These are phyloP conservation scores for Petunia axillaris DNA, from an alignment of 257 asterid genomes.

Conservation along the genomic window DNA sequence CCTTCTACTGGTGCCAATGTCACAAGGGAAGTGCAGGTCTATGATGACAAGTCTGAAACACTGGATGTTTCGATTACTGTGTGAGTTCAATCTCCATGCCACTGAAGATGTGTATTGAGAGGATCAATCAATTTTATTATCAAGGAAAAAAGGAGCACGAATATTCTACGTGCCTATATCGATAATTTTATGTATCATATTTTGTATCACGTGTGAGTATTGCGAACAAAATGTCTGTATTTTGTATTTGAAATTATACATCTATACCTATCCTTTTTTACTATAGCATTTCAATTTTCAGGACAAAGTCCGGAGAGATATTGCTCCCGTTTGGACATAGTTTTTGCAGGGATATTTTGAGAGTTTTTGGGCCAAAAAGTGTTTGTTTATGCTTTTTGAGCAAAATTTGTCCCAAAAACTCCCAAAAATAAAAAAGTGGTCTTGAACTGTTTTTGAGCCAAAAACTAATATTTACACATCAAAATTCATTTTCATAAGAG, in stretches of 20 bases:
- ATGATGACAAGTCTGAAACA: conserved; percentile 23
- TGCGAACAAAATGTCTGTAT: background rate
- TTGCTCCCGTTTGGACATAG: too few relatives aligned
- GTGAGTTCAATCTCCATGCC: conserved; percentile 15
- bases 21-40: conserved; percentile 29
- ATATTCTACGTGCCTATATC: background rate
- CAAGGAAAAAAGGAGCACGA: background rate
- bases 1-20: conserved; percentile 29
- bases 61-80: conserved; percentile 24
- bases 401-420: too few relatives aligned
- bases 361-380: too few relatives aligned
- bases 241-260: background rate
- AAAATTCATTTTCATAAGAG: too few relatives aligned
- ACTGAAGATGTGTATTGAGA: background rate
- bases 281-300: too few relatives aligned
- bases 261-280: background rate
- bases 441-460: too few relatives aligned
- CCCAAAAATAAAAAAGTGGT: too few relatives aligned
- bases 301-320: too few relatives aligned
- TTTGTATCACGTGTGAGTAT: background rate
- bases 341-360: too few relatives aligned
- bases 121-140: background rate
- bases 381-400: too few relatives aligned
- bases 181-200: background rate
- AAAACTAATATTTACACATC: too few relatives aligned